Conservation (phyloP, 805 yeast species). For the Metschnikowia gelsemii region DNA sequence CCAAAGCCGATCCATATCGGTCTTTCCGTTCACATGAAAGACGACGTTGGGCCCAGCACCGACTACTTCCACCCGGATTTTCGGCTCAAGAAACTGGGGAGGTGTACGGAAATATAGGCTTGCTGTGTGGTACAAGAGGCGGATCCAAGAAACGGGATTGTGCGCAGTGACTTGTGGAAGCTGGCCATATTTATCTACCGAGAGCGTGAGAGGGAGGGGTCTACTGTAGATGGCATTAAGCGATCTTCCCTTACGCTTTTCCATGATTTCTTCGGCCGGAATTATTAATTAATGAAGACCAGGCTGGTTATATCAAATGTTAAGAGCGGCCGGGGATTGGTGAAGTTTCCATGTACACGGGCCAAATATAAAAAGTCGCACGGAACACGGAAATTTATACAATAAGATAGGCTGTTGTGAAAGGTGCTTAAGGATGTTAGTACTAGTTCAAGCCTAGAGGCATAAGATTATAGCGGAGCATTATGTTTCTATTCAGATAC, state of each 20-base stretch:
- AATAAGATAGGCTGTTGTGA: background rate
- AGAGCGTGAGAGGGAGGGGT: constrained; percentile 58
- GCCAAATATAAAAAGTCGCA: background rate
- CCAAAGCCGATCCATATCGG: constrained; percentile 67
- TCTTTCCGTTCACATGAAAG: constrained; percentile 43
- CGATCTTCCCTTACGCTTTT: constrained; percentile 32
- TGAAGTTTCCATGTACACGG: background rate
- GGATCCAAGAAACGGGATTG: constrained; percentile 66
- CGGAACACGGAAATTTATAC: background rate
- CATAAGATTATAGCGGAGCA: background rate
- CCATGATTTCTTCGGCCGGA: constrained; percentile 23
- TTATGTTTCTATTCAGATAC: constrained; percentile 66
- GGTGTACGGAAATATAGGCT: constrained; percentile 21
- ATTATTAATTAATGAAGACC: background rate
- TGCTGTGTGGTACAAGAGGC: constrained; percentile 40
- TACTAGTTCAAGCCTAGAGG: background rate
- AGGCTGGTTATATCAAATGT: background rate
- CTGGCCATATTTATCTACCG: constrained; percentile 36
- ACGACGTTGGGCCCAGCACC: constrained; percentile 19
- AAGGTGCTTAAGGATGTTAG: constrained; percentile 9
- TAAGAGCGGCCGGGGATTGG: constrained; percentile 5
- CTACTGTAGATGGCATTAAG: constrained; percentile 36
- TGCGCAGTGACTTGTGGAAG: constrained; percentile 58
- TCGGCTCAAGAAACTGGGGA: constrained; percentile 26
- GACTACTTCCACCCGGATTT: constrained; percentile 24